Conservation (phyloP, 78 protist species). For the Creolimax fragrantissima region DNA sequence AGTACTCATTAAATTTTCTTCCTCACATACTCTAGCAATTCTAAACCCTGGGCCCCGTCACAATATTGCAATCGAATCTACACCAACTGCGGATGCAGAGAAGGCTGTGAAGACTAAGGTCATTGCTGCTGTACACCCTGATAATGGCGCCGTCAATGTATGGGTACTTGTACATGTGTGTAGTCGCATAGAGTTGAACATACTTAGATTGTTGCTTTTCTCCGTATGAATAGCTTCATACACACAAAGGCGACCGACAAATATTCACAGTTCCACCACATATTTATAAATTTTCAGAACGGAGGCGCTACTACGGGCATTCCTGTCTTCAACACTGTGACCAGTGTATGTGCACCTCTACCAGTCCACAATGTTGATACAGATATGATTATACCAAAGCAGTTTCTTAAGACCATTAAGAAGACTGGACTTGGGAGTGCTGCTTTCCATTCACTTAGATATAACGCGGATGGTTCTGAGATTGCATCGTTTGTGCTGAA, state of each 20-base stretch:
- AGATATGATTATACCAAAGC: conserved; percentile 1
- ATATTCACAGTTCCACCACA: no score
- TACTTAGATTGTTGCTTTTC: no score
- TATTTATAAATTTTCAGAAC: no score
- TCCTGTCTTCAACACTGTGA: not conserved
- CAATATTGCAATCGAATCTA: not conserved
- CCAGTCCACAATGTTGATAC: not conserved
- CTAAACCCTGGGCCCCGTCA: conserved; percentile 4
- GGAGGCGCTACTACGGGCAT: not conserved
- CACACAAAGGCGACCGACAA: no score
- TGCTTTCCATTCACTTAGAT: not conserved
- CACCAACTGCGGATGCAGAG: not conserved
- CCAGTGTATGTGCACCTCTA: not conserved
- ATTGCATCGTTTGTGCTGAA: not conserved
- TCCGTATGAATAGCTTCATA: no score
- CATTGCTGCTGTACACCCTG: not conserved
- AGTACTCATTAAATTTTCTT: no score
- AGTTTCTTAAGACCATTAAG: not conserved
- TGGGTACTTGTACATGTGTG: no score
- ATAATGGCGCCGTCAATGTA: not conserved
- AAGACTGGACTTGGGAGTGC: not conserved
- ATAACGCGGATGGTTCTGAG: not conserved
- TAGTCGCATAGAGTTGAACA: no score
- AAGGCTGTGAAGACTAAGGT: not conserved
- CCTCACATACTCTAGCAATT: not conserved